Evolutionary conservation across 2,329 filamentous ascomycete species (phyloP), one percentile per base, ranked within the genome.

Genomic region (Penicillium sclerotiorum): DNA sequence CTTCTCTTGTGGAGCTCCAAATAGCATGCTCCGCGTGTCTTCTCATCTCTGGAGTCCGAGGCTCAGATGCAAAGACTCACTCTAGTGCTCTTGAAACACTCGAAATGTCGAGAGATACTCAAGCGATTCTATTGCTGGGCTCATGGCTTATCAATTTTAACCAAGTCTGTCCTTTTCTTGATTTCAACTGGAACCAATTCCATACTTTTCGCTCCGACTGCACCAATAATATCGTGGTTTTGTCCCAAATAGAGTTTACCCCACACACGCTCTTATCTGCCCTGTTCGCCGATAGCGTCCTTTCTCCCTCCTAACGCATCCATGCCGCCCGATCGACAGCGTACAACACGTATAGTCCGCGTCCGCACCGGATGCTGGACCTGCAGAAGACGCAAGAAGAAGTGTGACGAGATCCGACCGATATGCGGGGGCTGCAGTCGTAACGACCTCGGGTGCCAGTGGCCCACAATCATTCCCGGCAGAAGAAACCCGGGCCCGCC

Each of bases 361-460:
- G 64, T 67, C 11, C 53, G 64, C 20, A 68, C 65, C 2, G 64
- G 65, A n/a, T 70, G 67, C 40, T 61, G 59, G 44, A 62, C 62
- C 8, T 70, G 67, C 46, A 55, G 65, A 20, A 57, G 60, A 5
- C 63, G 67, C 9, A 68, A 65, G 57, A 67, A 69, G 56, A 69
- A 69, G 52, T 70, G 67, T 38, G 65, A 68, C 21, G 67, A 70
- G 49, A 18, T 41, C 18, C 58, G 62, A 60, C 55, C 76, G 60
- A 41, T 68, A 62, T 59, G 75, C 38, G 58, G 58, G 15, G 64
- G 64, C 25, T 66, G 64, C 30, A 52, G 44, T 37, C 63, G 64
- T 20, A 67, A 67, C 45, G 62, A 65, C 36, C 55, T 67, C 13
- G 49, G 23, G 13, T 67, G 64, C 38, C 52, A 57, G 15, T 67